phyloP scores from a whole-genome alignment of 306 rosid species.

The Cicer judaicum region DNA sequence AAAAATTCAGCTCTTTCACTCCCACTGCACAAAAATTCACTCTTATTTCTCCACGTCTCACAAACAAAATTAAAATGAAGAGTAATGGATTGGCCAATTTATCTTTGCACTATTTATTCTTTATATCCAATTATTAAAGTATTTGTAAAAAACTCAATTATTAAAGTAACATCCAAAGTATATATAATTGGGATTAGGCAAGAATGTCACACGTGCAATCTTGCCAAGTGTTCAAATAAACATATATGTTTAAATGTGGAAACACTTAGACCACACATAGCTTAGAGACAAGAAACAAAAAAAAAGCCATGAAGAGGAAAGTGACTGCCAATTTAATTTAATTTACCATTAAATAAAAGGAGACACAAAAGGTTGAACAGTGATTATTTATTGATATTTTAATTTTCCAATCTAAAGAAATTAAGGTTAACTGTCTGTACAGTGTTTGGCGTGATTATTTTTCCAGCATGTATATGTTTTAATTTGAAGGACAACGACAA shows the following conservation, averaged over 20 bases:
- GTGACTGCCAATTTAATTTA: conserved; percentile 31
- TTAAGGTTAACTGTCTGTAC: neutral
- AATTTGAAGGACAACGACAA: conserved; percentile 13
- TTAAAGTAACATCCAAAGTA: conserved; percentile 3
- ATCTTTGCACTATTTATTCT: neutral
- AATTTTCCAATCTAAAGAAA: neutral
- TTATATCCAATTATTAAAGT: too few species aligned
- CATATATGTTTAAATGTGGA: conserved; percentile 39
- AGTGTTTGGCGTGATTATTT: conserved; percentile 37
- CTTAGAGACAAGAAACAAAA: conserved; percentile 25
- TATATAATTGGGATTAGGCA: conserved; percentile 36
- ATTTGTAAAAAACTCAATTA: neutral
- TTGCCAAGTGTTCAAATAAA: conserved; percentile 31
- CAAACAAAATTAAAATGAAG: conserved; percentile 17
- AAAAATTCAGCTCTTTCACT: neutral
- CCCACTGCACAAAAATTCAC: conserved; percentile 1
- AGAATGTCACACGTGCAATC: conserved; percentile 4
- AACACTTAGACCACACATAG: conserved; percentile 34
- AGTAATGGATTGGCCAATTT: conserved; percentile 33
- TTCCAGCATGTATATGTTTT: neutral
- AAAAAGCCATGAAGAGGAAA: neutral
- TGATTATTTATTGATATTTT: neutral
- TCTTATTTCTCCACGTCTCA: conserved; percentile 34
- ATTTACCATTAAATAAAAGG: neutral
- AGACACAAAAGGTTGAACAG: conserved; percentile 9